Evolutionary conservation across 2,329 filamentous ascomycete species (phyloP).

Genomic region (Aureobasidium sp.): DNA sequence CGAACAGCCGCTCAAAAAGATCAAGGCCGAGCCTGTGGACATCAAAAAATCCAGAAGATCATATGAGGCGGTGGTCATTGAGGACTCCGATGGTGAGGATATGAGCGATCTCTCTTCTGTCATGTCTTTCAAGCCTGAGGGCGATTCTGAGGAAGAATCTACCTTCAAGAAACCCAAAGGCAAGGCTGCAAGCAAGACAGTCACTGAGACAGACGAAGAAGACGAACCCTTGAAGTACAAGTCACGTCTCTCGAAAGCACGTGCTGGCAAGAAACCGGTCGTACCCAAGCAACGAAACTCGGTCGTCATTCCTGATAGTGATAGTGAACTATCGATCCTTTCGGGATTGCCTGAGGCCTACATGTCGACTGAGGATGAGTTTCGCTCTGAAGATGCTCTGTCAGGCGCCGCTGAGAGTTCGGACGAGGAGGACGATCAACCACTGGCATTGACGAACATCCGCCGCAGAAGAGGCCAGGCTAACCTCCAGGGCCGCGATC

Average conservation of each 20-base stretch:
- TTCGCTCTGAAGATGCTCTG: constrained; percentile 10
- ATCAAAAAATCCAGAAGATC: constrained; percentile 16
- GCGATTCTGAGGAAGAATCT: constrained; percentile 4
- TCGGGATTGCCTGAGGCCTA: constrained; percentile 29
- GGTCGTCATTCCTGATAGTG: constrained; percentile 29
- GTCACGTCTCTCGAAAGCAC: constrained; percentile 5
- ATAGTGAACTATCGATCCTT: constrained; percentile 27
- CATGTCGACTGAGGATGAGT: constrained; percentile 28
- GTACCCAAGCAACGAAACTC: background rate
- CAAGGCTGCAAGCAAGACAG: background rate
- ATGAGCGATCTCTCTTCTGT: constrained; percentile 22
- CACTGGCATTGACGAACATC: constrained; percentile 12
- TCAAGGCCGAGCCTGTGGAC: constrained; percentile 18
- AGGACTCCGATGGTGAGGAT: constrained; percentile 20
- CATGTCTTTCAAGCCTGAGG: constrained; percentile 13
- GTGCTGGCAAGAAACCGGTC: constrained; percentile 14
- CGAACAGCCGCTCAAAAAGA: constrained; percentile 12
- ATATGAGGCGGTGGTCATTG: constrained; percentile 9
- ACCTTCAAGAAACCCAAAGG: constrained; percentile 12
- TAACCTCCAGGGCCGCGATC: background rate
- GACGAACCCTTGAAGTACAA: constrained; percentile 6
- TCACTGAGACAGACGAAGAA: constrained; percentile 23
- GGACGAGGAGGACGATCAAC: constrained; percentile 24
- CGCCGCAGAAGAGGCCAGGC: constrained; percentile 5
- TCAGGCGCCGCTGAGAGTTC: constrained; percentile 19